Base-by-base conservation (phyloP, 208 protist species). In the Sergeia podlipaevii region DNA sequence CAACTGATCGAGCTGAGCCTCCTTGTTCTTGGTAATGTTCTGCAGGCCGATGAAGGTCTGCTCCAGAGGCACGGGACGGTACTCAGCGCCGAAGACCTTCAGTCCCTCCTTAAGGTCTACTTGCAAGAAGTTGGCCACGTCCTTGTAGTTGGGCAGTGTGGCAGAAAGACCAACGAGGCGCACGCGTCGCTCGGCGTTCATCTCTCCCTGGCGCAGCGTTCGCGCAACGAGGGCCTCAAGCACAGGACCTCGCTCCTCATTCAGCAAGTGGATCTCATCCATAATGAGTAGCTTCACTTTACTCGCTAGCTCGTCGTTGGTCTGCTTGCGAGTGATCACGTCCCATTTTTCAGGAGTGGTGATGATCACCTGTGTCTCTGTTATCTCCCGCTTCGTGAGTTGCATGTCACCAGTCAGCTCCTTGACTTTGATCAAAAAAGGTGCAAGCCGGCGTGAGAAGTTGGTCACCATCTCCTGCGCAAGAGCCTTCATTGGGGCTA, bases 321-420 rank as follows among this genome's bases (percentile, higher is more conserved):
- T 92, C 49, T 86, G 87, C 76, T 99, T 99, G 60, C 98, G 86
- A 13, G 98, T 99, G 30, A 99, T 96, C 20, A 99, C 97, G 74
- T 99, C 98, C 97, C 98, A 99, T 77, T 99, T 99, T 70, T 99
- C 98, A 4, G 98, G 98, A 5, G 98, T 99, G 2, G 97, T 99
- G 11, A 99, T 96, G 38, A 99, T 97, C 44, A 99, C 90, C 51
- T 99, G 96, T 30, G 97, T 99, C 54, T 98, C 88, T 18, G 76
- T 72, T 7, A 99, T 70, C 74, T 99, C 97, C 45, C 90, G 79
- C 74, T 97, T 97, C 7, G 97, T 98, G 27, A 99, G 84, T 74
- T 99, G 96, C 96, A 99, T 99, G 75, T 99, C 98, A 29, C 98
- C 98, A 17, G 98, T 99, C 32, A 99, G 85, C 74, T 99, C 98